Conservation (phyloP, 2,329 filamentous ascomycete genomes). For the Penicillium psychrosexuale region DNA sequence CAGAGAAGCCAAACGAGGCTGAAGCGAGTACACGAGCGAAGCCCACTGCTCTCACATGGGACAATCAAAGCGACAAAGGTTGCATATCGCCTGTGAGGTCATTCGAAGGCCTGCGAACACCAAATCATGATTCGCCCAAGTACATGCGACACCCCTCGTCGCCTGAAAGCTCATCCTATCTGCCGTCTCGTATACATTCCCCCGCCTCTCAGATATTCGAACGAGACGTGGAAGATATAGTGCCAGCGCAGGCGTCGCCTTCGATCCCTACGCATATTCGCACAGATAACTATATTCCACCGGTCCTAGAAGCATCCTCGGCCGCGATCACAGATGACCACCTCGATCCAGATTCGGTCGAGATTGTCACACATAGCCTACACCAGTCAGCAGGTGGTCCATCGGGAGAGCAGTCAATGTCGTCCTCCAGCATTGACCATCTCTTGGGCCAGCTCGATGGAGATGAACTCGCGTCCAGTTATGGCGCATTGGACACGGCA, state of each 20-base stretch:
- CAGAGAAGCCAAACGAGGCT: conserved; percentile 6
- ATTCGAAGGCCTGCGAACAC: conserved; percentile 20
- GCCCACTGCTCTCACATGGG: conserved; percentile 16
- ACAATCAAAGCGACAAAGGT: conserved; percentile 5
- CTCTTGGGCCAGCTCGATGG: conserved; percentile 33
- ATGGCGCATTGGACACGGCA: conserved; percentile 70
- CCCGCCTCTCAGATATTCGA: conserved; percentile 86
- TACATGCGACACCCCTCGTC: conserved; percentile 55
- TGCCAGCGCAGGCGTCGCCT: conserved; percentile 67
- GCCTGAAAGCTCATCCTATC: conserved; percentile 61
- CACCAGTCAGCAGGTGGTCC: conserved; percentile 68
- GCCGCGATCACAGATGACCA: conserved; percentile 85
- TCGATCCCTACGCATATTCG: conserved; percentile 92
- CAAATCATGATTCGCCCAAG: conserved; percentile 17
- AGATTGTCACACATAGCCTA: conserved; percentile 82
- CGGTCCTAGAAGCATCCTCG: conserved; percentile 86
- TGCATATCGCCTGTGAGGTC: conserved; percentile 24
- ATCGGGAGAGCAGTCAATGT: conserved; percentile 37
- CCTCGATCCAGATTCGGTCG: conserved; percentile 81
- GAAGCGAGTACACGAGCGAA: conserved; percentile 13
- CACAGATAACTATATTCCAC: conserved; percentile 89
- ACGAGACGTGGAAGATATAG: conserved; percentile 76
- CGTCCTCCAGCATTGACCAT: conserved; percentile 49
- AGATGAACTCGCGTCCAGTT: conserved; percentile 69
- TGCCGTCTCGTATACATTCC: conserved; percentile 70